A percentile compares a stretch with the other conserved stretches of the same genome.
Conservation (phyloP, 2,329 filamentous ascomycete genomes). For the Tolypocladium tundrense region DNA sequence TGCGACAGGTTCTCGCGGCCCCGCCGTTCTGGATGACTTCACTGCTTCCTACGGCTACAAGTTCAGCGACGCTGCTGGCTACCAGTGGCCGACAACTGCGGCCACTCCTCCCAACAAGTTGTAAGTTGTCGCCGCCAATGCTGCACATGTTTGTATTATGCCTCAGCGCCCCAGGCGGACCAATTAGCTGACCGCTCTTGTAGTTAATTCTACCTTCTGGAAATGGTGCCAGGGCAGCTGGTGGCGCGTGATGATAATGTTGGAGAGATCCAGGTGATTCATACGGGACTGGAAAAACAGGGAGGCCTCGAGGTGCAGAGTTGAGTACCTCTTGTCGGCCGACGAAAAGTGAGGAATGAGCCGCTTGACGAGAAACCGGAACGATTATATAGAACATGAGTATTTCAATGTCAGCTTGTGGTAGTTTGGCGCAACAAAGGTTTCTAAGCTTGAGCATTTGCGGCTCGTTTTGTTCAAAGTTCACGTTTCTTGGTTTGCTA, state of each 20-base stretch:
- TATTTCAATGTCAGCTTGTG: constrained; percentile 1
- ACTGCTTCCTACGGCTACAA: constrained; percentile 98
- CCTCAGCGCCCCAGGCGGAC: background rate
- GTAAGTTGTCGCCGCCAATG: constrained; percentile 39
- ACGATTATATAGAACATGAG: constrained; percentile 2
- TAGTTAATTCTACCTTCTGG: background rate
- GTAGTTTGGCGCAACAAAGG: constrained; percentile 2
- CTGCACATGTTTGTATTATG: constrained; percentile 6
- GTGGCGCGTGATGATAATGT: background rate
- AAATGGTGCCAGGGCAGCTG: background rate
- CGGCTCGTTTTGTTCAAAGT: background rate
- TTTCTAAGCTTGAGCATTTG: background rate
- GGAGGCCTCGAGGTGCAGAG: background rate
- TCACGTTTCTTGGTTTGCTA: background rate
- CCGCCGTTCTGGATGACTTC: constrained; percentile 94
- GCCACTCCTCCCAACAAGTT: constrained; percentile 62
- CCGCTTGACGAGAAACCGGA: background rate
- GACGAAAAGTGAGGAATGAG: background rate
- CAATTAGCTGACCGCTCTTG: background rate
- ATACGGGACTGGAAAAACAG: background rate
- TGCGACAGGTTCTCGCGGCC: constrained; percentile 76
- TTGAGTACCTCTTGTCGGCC: background rate
- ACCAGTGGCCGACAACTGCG: constrained; percentile 84
- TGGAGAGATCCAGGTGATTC: background rate
- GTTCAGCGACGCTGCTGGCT: constrained; percentile 92